Evolutionary conservation across 495 filamentous ascomycete genomes (phyloP), one percentile per base, ranked within the genome.

Genomic region (Aspergillus campestris): DNA sequence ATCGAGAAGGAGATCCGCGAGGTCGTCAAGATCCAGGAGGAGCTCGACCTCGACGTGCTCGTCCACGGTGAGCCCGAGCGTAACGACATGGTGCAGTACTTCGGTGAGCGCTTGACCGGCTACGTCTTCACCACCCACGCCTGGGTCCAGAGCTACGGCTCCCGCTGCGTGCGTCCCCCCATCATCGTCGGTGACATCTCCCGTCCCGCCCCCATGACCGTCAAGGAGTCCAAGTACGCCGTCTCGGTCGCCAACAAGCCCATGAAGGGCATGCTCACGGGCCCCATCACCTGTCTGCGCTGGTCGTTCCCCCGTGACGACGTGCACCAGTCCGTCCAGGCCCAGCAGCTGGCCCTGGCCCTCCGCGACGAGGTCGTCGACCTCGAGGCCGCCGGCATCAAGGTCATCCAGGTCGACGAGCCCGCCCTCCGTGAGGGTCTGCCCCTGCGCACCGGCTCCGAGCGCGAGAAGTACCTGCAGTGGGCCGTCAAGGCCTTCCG

Each of bases 31-130:
- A 86, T 97, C 70, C 92, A 98, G 76, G 90, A 97, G 57, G 91
- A 94, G 73, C 90, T 98, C 54, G 87, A 79, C 62, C 83, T 98
- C 14, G 92, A 97, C 59, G 94, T 98, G 60, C 84, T 86, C 61
- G 92, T 98, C 49, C 92, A 98, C 74, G 92, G 92, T 61, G 92
- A 98, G 77, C 91, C 92, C 40, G 92, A 98, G 79, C 88, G 92
- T 69, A 97, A 97, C 72, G 92, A 98, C 82, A 98, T 98, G 92
- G 92, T 98, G 34, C 92, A 98, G 71, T 98, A 96, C 82, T 98
- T 98, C 61, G 92, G 92, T 67, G 92, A 98, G 80, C 83, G 89
- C 53, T 79, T 98, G 37, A 81, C 88, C 51, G 92, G 92, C 63
- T 98, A 97, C 70, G 89, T 89, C 60, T 98, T 98, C 81, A 98